phyloP scores from a whole-genome alignment of 371 early-diverging fungal species.

The Apophysomyces trapeziformis region DNA sequence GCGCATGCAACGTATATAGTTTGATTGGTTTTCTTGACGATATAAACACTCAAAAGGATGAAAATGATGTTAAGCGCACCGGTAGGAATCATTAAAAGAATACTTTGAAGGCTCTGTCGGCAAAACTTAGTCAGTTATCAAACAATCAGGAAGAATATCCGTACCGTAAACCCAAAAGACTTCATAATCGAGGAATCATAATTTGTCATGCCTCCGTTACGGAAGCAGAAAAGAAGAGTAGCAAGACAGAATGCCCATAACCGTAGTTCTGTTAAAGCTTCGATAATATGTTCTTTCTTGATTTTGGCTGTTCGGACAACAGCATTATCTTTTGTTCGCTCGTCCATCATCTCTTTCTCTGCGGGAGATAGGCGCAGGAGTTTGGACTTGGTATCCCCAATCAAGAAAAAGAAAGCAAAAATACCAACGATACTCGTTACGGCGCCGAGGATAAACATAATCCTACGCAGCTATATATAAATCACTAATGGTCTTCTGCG shows the following conservation, averaged over 20 bases:
- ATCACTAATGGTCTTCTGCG: not conserved
- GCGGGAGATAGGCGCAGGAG: slow-evolving; percentile 19
- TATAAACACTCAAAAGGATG: slow-evolving; percentile 26
- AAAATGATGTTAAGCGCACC: slow-evolving; percentile 36
- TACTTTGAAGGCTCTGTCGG: slow-evolving; percentile 33
- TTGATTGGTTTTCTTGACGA: slow-evolving; percentile 27
- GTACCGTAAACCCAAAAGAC: slow-evolving; percentile 26
- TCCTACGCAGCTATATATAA: slow-evolving; percentile 23
- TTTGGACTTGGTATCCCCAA: slow-evolving; percentile 20
- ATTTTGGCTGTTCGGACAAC: slow-evolving; percentile 21
- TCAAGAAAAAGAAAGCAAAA: slow-evolving; percentile 21
- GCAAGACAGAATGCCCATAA: slow-evolving; percentile 25
- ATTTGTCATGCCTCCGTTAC: slow-evolving; percentile 43
- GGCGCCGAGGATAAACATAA: slow-evolving; percentile 39
- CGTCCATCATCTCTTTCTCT: slow-evolving; percentile 18
- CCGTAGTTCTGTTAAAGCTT: slow-evolving; percentile 29
- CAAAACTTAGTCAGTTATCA: not conserved
- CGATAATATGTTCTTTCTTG: slow-evolving; percentile 26
- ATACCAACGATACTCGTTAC: slow-evolving; percentile 17
- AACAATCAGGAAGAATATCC: not conserved
- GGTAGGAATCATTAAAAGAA: slow-evolving; percentile 34
- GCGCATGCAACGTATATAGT: slow-evolving; percentile 30
- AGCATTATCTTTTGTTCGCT: slow-evolving; percentile 22
- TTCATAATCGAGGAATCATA: slow-evolving; percentile 25
- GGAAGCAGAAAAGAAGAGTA: slow-evolving; percentile 31